Evolutionary conservation across 208 protist species (phyloP).

Genomic region (Acanthamoeba culbertsoni): DNA sequence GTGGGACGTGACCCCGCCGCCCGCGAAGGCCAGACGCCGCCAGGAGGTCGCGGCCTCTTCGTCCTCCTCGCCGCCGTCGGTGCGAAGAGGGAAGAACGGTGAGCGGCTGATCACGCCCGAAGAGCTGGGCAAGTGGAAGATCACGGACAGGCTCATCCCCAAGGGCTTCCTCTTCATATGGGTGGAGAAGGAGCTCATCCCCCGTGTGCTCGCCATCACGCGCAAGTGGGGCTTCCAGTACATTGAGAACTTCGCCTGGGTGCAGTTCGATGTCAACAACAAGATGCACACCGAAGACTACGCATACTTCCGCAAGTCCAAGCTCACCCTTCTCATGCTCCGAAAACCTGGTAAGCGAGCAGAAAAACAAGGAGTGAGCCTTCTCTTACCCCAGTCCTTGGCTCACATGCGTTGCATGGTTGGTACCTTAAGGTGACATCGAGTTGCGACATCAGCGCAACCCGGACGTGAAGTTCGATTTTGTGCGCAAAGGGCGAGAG

Average conservation of each 20-base stretch:
- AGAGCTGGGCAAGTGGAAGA: conserved; percentile 33
- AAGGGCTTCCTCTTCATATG: conserved; percentile 78
- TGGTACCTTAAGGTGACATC: not conserved
- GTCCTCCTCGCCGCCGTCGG: not conserved
- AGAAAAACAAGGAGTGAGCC: no score
- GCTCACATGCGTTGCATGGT: not conserved
- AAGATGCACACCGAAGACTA: conserved; percentile 42
- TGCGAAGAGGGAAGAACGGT: not conserved
- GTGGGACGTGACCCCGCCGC: not conserved
- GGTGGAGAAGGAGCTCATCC: conserved; percentile 75
- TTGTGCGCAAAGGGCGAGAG: conserved; percentile 59
- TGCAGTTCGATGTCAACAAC: conserved; percentile 65
- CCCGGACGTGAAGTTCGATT: conserved; percentile 75
- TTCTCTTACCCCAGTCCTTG: not conserved
- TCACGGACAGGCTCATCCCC: conserved; percentile 55
- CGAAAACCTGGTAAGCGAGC: conserved; percentile 62
- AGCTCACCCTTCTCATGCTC: conserved; percentile 74
- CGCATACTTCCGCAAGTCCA: conserved; percentile 70
- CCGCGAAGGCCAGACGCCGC: not conserved
- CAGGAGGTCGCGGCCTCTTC: not conserved
- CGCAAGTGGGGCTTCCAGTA: conserved; percentile 70
- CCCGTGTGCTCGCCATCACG: conserved; percentile 55
- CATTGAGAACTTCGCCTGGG: conserved; percentile 78
- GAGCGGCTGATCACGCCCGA: not conserved
- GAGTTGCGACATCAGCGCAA: conserved; percentile 79